These are phyloP conservation scores for Fusarium redolens DNA, from an alignment of 2,329 filamentous ascomycete species.

Conservation along the genomic window DNA sequence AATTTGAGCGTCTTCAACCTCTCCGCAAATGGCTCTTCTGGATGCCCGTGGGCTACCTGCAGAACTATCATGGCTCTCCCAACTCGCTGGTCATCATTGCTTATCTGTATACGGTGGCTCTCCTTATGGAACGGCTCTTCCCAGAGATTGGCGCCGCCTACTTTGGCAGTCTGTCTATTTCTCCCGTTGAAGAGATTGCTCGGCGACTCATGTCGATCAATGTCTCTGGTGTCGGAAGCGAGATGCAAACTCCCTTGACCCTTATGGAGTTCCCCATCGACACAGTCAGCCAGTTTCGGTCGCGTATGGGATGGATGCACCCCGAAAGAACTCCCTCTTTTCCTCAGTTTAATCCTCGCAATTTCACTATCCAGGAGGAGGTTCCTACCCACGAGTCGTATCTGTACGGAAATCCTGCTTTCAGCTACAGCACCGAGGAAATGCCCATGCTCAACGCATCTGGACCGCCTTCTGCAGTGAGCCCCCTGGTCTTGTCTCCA, in stretches of 20 bases:
- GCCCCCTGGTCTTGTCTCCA: constrained; percentile 67
- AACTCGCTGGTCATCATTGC: constrained; percentile 86
- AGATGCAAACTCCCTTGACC: constrained; percentile 69
- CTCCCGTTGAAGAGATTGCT: constrained; percentile 88
- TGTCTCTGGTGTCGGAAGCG: constrained; percentile 66
- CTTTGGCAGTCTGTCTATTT: constrained; percentile 82
- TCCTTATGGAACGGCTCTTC: constrained; percentile 90
- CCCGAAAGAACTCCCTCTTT: constrained; percentile 70
- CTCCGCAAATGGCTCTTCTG: constrained; percentile 95
- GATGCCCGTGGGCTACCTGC: constrained; percentile 87
- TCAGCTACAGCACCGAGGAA: constrained; percentile 73
- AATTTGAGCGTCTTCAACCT: constrained; percentile 90
- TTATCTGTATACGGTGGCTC: constrained; percentile 89
- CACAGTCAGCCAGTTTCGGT: constrained; percentile 75
- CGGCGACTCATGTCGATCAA: constrained; percentile 78
- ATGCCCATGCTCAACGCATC: constrained; percentile 65
- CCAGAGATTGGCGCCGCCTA: constrained; percentile 92
- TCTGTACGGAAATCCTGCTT: constrained; percentile 67
- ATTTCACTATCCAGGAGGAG: constrained; percentile 63
- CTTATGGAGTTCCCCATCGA: constrained; percentile 81
- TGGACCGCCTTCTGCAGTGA: constrained; percentile 59
- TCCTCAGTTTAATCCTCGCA: constrained; percentile 68
- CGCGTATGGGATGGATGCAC: constrained; percentile 74
- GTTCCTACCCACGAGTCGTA: constrained; percentile 58
- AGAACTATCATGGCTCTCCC: constrained; percentile 79